Evolutionary conservation across 2,329 filamentous ascomycete species (phyloP).

Genomic region (Alternaria rosae): DNA sequence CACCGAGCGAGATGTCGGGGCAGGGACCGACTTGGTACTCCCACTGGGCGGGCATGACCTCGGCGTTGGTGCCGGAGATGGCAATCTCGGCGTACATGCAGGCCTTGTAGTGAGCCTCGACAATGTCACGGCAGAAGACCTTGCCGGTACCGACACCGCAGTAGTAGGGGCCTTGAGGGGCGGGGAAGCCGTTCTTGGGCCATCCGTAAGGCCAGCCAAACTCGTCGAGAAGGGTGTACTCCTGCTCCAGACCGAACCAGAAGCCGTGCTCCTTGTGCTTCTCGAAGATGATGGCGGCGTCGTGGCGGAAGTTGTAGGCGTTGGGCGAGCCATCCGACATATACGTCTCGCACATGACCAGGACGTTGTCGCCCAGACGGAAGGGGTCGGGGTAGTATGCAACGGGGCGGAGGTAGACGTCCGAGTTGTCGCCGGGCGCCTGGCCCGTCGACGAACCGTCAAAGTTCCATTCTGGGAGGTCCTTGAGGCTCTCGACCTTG

Average conservation of each 20-base stretch:
- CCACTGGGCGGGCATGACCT: slow-evolving; percentile 98
- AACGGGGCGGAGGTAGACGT: slow-evolving; percentile 93
- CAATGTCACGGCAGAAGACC: slow-evolving; percentile 97
- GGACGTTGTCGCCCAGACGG: slow-evolving; percentile 87
- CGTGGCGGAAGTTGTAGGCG: slow-evolving; percentile 98
- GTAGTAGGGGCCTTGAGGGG: slow-evolving; percentile 94
- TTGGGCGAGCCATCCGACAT: slow-evolving; percentile 93
- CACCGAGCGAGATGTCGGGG: slow-evolving; percentile 85
- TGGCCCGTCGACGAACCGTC: slow-evolving; percentile 91
- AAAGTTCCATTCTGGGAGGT: slow-evolving; percentile 82
- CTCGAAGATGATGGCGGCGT: slow-evolving; percentile 89
- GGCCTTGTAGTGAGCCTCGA: slow-evolving; percentile 92
- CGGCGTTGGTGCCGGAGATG: slow-evolving; percentile 98
- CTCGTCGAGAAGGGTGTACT: slow-evolving; percentile 91
- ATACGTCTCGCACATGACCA: slow-evolving; percentile 95
- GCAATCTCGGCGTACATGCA: slow-evolving; percentile 88
- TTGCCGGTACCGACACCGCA: slow-evolving; percentile 97
- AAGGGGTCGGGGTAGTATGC: slow-evolving; percentile 93
- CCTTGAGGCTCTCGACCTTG: slow-evolving; percentile 64
- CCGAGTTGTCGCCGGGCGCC: slow-evolving; percentile 93
- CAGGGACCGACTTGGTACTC: slow-evolving; percentile 97
- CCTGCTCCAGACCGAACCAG: slow-evolving; percentile 98
- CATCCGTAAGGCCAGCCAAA: slow-evolving; percentile 92
- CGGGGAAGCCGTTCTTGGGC: slow-evolving; percentile 86
- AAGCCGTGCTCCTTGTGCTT: slow-evolving; percentile 81